phyloP scores from a whole-genome alignment of 2,329 filamentous ascomycete genomes.

The Venturia carpophila region DNA sequence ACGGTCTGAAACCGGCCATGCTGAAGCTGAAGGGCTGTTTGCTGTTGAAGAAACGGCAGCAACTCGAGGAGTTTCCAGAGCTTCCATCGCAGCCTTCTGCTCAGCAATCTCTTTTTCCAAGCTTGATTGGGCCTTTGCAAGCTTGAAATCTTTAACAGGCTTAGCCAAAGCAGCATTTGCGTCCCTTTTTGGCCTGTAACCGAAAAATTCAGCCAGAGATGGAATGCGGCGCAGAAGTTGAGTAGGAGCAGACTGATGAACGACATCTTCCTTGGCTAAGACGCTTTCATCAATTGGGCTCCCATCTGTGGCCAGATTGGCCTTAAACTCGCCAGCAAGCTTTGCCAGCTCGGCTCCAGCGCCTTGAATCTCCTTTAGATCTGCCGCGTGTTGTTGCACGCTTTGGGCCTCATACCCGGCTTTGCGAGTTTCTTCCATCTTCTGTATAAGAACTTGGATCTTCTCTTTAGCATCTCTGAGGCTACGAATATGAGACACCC shows the following conservation, averaged over 20 bases:
- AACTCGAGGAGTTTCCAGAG: background rate
- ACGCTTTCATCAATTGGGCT: background rate
- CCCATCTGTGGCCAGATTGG: background rate
- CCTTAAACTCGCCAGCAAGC: constrained; percentile 3
- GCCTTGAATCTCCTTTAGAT: constrained; percentile 1
- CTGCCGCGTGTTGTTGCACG: background rate
- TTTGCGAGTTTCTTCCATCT: background rate
- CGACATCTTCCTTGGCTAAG: background rate
- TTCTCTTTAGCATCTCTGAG: constrained; percentile 1
- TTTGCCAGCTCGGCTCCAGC: background rate
- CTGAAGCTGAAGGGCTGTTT: background rate
- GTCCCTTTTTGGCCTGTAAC: background rate
- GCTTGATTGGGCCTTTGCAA: background rate
- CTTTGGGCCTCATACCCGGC: background rate
- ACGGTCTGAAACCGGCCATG: background rate
- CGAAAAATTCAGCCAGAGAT: constrained; percentile 10
- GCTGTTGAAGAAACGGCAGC: background rate
- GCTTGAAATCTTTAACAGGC: background rate
- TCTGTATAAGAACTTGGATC: background rate
- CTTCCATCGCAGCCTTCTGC: constrained; percentile 2
- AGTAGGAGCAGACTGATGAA: background rate
- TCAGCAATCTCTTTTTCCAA: background rate
- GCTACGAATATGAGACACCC: background rate
- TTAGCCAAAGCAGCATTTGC: background rate
- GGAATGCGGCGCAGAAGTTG: background rate